Evolutionary conservation across 495 filamentous ascomycete species (phyloP).

Genomic region (Thermochaetoides thermophila): DNA sequence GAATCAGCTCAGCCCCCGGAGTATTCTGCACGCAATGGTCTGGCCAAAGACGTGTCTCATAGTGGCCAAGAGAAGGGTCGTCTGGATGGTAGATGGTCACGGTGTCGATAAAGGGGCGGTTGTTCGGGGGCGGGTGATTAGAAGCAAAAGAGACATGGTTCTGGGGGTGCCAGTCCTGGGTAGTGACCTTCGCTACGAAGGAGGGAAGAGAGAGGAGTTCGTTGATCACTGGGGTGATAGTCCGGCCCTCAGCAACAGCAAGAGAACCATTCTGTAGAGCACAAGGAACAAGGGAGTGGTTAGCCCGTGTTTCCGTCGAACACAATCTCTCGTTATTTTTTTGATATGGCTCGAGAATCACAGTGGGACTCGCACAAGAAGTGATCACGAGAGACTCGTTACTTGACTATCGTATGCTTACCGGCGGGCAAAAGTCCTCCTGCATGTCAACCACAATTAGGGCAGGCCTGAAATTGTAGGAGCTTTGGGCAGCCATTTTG

Average conservation of each 20-base stretch:
- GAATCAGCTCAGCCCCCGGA: conserved; percentile 56
- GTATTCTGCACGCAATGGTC: conserved; percentile 72
- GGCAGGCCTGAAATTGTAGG: conserved; percentile 30
- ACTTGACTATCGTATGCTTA: conserved; percentile 37
- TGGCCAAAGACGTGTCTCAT: conserved; percentile 69
- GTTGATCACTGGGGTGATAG: conserved; percentile 59
- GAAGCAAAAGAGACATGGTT: conserved; percentile 81
- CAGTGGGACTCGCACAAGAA: too few species aligned
- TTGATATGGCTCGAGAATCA: too few species aligned
- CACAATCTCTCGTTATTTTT: too few species aligned
- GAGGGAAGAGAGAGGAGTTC: conserved; percentile 50
- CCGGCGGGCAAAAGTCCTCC: conserved; percentile 91
- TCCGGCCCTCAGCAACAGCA: conserved; percentile 56
- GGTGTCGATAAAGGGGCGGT: conserved; percentile 48
- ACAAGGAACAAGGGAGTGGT: too few species aligned
- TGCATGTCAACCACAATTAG: conserved; percentile 75
- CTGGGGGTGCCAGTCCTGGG: conserved; percentile 76
- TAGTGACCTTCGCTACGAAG: conserved; percentile 62
- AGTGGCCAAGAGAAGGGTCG: conserved; percentile 46
- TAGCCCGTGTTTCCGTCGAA: neutral
- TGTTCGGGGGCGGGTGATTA: conserved; percentile 46
- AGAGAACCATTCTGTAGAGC: conserved; percentile 74
- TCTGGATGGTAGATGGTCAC: conserved; percentile 52
- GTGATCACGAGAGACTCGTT: too few species aligned
- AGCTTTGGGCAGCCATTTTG: too few species aligned